These are phyloP conservation scores for Ilyonectria destructans DNA, from an alignment of 2,329 filamentous ascomycete genomes.

Conservation along the genomic window DNA sequence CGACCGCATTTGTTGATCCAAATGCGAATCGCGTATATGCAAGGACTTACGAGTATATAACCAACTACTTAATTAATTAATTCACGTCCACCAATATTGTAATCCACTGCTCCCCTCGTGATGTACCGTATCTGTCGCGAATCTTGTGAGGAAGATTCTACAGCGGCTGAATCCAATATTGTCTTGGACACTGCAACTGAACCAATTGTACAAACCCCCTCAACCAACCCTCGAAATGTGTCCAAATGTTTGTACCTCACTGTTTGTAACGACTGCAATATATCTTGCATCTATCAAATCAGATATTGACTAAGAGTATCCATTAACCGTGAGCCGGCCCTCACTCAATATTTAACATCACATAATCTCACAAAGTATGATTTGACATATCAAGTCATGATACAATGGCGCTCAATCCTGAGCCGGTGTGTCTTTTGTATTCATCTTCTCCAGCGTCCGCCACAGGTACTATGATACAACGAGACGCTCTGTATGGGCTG, in stretches of 20 bases:
- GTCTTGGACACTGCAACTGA: no score
- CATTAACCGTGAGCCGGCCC: no score
- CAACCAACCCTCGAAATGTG: no score
- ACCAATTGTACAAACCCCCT: no score
- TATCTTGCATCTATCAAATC: no score
- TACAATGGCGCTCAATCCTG: conserved; percentile 32
- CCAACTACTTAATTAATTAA: conserved; percentile 45
- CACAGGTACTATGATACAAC: conserved; percentile 41
- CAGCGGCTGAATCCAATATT: no score
- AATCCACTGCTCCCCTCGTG: neutral
- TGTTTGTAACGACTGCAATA: no score
- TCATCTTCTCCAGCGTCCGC: conserved; percentile 19
- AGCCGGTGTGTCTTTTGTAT: conserved; percentile 35
- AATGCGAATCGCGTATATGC: conserved; percentile 33
- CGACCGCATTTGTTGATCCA: conserved; percentile 11
- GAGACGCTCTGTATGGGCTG: conserved; percentile 18
- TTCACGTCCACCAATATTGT: conserved; percentile 27
- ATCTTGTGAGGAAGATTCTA: no score
- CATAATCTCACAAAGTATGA: neutral
- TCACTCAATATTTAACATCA: neutral
- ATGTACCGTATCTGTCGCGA: no score
- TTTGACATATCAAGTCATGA: neutral
- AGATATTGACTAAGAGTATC: no score
- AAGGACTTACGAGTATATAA: conserved; percentile 41
- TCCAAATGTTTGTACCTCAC: no score